Base-by-base conservation (phyloP, 1,139 yeast genomes). In the Hansenula sp. region DNA sequence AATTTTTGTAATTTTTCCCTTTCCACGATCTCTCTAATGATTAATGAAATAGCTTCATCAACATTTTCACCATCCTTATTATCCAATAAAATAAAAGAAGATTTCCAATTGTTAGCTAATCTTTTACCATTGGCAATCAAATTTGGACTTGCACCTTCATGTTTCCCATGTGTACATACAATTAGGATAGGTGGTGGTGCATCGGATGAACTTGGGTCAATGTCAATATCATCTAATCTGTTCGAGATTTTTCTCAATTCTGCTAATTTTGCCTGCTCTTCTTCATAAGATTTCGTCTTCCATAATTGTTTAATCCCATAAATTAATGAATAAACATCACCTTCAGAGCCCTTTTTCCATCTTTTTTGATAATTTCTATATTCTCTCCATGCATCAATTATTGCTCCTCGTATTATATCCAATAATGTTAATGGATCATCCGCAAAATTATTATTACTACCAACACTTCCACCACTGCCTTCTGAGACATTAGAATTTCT, bases 331-430 rank as follows among this genome's bases (percentile, higher is more conserved):
- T 79, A 81, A 0, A 79, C 70, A 57, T 84, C 93, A 34, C 76
- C 74, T 59, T 84, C 94, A 52, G 77, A 70, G 3, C 88, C 87
- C 41, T 67, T 66, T 42, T 77, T 74, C 83, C 88, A 79, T 33
- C 70, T 68, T 25, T 61, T 64, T 47, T 74, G 73, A 58, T 78
- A 84, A 7, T 70, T 66, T 44, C 74, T 63, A 55, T 74, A 85
- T 56, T 84, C 89, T 37, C 68, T 70, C 94, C 94, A 85, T 2
- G 91, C 91, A 48, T 84, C 90, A 21, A 73, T 71, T 33, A 85
- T 70, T 0, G 86, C 77, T 6, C 67, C 70, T 54, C 76, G 72
- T 47, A 79, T 76, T 7, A 69, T 66, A 32, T 71, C 68, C 18
- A 82, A 59, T 10, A 79, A 56, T 7, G 70, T 65, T 41, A 80